Evolutionary conservation across 2,329 filamentous ascomycete species (phyloP).

Genomic region (Parastagonospora nodorum): DNA sequence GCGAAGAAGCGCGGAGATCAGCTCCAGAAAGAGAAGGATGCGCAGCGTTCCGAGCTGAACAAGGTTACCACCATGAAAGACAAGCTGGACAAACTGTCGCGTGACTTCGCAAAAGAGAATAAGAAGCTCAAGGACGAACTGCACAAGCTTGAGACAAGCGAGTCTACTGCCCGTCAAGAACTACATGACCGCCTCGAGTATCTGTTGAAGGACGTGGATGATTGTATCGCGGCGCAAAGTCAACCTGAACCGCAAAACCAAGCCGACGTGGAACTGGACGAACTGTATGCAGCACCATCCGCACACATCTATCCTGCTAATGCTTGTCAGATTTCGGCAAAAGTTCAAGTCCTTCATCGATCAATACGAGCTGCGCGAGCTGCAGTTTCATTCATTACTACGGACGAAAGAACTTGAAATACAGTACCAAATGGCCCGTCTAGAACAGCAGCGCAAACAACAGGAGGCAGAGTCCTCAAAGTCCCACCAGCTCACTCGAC

Average conservation of each 20-base stretch:
- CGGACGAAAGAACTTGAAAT: conserved; percentile 96
- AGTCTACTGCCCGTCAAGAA: conserved; percentile 79
- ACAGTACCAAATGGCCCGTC: conserved; percentile 85
- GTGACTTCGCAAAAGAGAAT: conserved; percentile 94
- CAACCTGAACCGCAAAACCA: conserved; percentile 73
- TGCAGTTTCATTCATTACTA: conserved; percentile 90
- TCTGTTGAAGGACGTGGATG: conserved; percentile 82
- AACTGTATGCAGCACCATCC: conserved; percentile 66
- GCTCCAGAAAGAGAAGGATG: conserved; percentile 95
- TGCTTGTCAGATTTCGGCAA: conserved; percentile 59
- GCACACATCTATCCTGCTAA: conserved; percentile 10
- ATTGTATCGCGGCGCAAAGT: conserved; percentile 85
- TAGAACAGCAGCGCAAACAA: conserved; percentile 86
- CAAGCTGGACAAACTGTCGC: conserved; percentile 93
- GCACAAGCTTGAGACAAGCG: conserved; percentile 83
- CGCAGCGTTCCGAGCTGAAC: conserved; percentile 82
- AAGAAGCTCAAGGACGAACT: conserved; percentile 96
- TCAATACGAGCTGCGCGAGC: conserved; percentile 92
- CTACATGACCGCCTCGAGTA: conserved; percentile 85
- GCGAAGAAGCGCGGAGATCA: conserved; percentile 95
- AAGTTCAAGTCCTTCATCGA: conserved; percentile 96
- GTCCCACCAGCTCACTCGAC: conserved; percentile 82
- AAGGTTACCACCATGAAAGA: conserved; percentile 92
- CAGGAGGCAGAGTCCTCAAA: conserved; percentile 81
- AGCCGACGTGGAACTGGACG: conserved; percentile 87